These are phyloP conservation scores for Citropsis articulata DNA, from an alignment of 345 rosid genomes.

Conservation along the genomic window DNA sequence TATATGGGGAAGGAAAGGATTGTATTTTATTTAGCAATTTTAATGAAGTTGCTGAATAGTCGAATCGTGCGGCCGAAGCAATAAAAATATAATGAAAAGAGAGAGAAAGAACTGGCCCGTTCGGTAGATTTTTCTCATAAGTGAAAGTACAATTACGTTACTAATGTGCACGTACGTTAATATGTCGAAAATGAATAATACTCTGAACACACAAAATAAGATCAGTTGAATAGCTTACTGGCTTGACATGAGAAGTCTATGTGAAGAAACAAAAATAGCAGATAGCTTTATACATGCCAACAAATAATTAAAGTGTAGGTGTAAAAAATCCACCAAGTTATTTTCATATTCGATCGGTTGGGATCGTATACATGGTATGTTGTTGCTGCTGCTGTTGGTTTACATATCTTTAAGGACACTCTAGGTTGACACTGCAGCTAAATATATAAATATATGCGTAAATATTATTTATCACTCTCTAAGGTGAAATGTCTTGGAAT, in stretches of 20 bases:
- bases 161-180: no score
- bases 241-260: no score
- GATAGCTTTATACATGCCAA: background rate
- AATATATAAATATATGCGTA: background rate
- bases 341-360: conserved; percentile 14
- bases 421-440: conserved; percentile 39
- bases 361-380: background rate
- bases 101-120: background rate
- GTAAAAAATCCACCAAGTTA: background rate
- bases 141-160: background rate
- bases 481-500: conserved; percentile 31
- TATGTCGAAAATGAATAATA: no score
- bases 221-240: no score
- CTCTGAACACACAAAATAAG: no score
- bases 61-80: background rate
- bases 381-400: background rate
- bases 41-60: background rate
- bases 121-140: background rate
- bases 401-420: conserved; percentile 38
- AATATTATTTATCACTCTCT: background rate
- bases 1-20: background rate
- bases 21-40: background rate
- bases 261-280: no score
- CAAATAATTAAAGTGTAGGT: conserved; percentile 8
- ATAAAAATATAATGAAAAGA: background rate